Evolutionary conservation across 768 basidiomycete genomes (phyloP), one percentile per base, ranked within the genome.

Genomic region (Termitomyces sp.): DNA sequence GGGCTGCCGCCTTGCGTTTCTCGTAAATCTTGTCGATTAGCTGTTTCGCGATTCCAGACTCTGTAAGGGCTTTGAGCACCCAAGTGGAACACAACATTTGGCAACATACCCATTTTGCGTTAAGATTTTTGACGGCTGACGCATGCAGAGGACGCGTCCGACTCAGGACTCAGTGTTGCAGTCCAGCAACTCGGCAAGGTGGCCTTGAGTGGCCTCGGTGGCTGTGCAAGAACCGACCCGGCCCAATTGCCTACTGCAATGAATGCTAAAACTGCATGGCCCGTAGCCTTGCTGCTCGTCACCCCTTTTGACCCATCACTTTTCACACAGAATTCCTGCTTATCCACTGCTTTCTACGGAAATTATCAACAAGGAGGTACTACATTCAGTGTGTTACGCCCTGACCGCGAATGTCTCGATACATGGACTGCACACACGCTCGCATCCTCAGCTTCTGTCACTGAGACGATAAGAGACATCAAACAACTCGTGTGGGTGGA

Each of bases 1-100:
- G 84, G 8, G 96, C 96, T 7, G 95, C 94, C 8, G 91, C 86
- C 75, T 98, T 97, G 58, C 95, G 85, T 75, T 94, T 94, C 79
- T 98, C 95, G 70, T 98, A 97, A 71, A 94, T 88, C 79, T 93
- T 93, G 84, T 94, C 92, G 48, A 91, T 81, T 57, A 94, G 77
- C 68, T 91, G 92, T 69, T 87, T 88, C 44, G 88, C 77, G 50
- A 92, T 83, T 59, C 84, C 80, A 56, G 85, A 76, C 66, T 94
- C 91, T 93, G 40, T n/a, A 41, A 41, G 41, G 24, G n/a, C 26
- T 5, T 41, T 28, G 48, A 35, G 24, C 13, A 13, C 14, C 16
- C 54, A 4, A 56, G 41, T n/a, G 14, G 1, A 32, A 40, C 11
- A n/a, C 35, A 5, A 13, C 20, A 36, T 3, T 3, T 24, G n/a